Base-by-base conservation (phyloP, 2,329 filamentous ascomycete genomes). In the Talaromyces pinophilus region DNA sequence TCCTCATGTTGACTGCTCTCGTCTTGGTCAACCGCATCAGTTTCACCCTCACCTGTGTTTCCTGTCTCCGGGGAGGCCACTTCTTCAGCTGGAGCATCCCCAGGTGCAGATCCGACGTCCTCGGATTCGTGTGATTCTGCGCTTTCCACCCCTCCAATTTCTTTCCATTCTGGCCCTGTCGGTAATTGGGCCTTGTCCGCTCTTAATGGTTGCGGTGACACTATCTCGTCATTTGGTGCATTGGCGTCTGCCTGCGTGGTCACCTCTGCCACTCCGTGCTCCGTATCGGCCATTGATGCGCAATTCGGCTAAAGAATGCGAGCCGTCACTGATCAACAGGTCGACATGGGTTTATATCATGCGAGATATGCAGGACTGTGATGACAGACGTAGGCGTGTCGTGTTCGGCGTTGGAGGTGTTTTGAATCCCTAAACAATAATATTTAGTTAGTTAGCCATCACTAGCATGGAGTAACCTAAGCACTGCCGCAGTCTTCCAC, bases 251-350 rank as follows among this genome's bases (percentile, higher is more conserved):
- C 67, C 71, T 75, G 70, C 62, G 73, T 69, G 60, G 71, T 67
- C 66, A 70, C 68, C 67, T 72, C 71, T 44, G 68, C 64, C 67
- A 74, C 72, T 74, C 72, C 74, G 69, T 76, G 71, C 69, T 79
- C 77, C 63, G 76, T 75, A 70, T 80, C 78, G 72, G 77, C 78
- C 78, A 80, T 80, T 71, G 78, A 77, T 77, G 71, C 69, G 70
- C 74, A 72, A 77, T 76, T 77, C 75, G 55, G 64, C 63, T 72
- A 76, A 73, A 72, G 69, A 69, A 69, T 69, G 68, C 66, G 71
- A 64, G 70, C 70, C 64, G 72, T 68, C 68, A 71, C 68, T 67
- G 64, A 44, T 63, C 62, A 69, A 65, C 30, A 67, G 67, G 72
- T 72, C 72, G 69, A 70, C 74, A 76, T 76, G 69, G 71, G 30